Conservation (phyloP, 768 basidiomycete species). For the Leccinum subgranulosum region DNA sequence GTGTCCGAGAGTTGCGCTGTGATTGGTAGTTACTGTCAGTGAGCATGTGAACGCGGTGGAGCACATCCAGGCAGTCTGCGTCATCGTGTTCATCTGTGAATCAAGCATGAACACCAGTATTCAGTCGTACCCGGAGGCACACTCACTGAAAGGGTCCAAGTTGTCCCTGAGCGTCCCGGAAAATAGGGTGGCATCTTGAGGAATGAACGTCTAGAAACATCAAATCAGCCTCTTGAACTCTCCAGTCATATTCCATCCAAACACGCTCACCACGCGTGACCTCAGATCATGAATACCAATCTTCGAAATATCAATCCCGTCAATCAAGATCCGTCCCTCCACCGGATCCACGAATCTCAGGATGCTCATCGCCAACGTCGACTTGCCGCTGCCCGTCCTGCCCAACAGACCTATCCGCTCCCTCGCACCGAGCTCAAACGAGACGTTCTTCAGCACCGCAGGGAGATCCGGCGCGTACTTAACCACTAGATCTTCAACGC, state of each 20-base stretch:
- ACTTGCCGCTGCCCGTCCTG: slow-evolving; percentile 80
- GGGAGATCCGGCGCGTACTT: slow-evolving; percentile 86
- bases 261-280: slow-evolving; percentile 60
- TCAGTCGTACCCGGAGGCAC: not conserved
- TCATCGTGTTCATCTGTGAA: slow-evolving; percentile 70
- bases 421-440: slow-evolving; percentile 65
- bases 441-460: slow-evolving; percentile 70
- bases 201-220: slow-evolving; percentile 64
- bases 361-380: slow-evolving; percentile 82
- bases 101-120: not conserved
- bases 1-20: slow-evolving; percentile 46
- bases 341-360: slow-evolving; percentile 82
- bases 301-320: slow-evolving; percentile 83
- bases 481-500: slow-evolving; percentile 72
- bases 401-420: slow-evolving; percentile 82
- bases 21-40: slow-evolving; percentile 47
- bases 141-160: slow-evolving; percentile 64
- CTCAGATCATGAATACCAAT: slow-evolving; percentile 84
- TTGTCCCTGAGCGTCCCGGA: slow-evolving; percentile 77
- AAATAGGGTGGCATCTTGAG: slow-evolving; percentile 74
- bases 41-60: slow-evolving; percentile 79
- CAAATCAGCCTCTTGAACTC: not conserved
- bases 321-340: slow-evolving; percentile 73
- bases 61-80: slow-evolving; percentile 73
- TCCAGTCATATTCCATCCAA: slow-evolving; percentile 1